Evolutionary conservation across 805 yeast species (phyloP).

Genomic region (Starmerella geochares): DNA sequence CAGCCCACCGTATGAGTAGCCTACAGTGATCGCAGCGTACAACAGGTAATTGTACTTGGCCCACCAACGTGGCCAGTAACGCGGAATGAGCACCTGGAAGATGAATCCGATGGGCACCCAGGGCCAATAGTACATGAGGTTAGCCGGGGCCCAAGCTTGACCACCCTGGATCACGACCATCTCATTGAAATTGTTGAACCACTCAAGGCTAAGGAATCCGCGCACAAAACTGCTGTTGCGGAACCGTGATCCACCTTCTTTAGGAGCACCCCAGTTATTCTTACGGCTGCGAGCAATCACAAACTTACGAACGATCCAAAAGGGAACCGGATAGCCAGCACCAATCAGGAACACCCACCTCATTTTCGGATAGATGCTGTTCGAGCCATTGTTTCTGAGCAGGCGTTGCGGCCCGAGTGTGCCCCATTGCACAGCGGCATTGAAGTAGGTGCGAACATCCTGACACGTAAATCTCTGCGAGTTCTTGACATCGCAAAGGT

Average conservation of each 20-base stretch:
- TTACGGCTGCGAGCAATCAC: conserved; percentile 23
- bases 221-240: conserved; percentile 15
- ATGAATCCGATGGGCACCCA: conserved; percentile 30
- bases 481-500: conserved; percentile 31
- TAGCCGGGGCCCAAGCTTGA: conserved; percentile 33
- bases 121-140: conserved; percentile 24
- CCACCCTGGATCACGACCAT: conserved; percentile 38
- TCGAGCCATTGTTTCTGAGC: neutral
- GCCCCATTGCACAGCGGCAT: conserved; percentile 49
- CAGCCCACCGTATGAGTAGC: conserved; percentile 52
- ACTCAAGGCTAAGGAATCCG: conserved; percentile 25
- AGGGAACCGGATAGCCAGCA: conserved; percentile 48
- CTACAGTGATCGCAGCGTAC: conserved; percentile 49
- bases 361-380: conserved; percentile 24
- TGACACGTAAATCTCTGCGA: conserved; percentile 38
- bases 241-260: conserved; percentile 14
- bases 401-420: conserved; percentile 37
- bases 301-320: conserved; percentile 53
- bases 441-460: conserved; percentile 35
- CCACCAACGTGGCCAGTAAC: conserved; percentile 47
- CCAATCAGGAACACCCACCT: conserved; percentile 42
- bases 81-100: conserved; percentile 41
- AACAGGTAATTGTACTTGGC: conserved; percentile 42
- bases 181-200: conserved; percentile 36
- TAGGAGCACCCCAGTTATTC: conserved; percentile 8